These are phyloP conservation scores for Thermochaetoides thermophila DNA, from an alignment of 495 filamentous ascomycete species.

Conservation along the genomic window DNA sequence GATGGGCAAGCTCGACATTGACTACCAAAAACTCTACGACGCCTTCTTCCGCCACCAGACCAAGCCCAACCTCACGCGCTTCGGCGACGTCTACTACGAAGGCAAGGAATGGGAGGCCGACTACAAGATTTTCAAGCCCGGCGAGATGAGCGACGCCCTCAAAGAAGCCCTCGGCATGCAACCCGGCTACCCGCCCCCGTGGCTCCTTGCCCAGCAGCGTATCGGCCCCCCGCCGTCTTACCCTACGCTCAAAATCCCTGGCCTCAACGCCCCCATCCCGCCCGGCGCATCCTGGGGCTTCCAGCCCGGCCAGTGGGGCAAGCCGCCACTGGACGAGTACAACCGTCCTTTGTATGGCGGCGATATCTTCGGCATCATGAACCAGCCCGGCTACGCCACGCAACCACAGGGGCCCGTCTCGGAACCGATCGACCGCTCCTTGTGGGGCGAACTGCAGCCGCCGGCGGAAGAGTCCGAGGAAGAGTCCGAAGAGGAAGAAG, in stretches of 20 bases:
- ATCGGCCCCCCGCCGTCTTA: conserved; percentile 89
- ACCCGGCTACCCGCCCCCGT: conserved; percentile 84
- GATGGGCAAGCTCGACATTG: conserved; percentile 94
- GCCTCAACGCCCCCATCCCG: conserved; percentile 87
- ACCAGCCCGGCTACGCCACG: conserved; percentile 29
- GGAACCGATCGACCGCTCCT: conserved; percentile 72
- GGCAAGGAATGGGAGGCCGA: conserved; percentile 98
- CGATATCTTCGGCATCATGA: conserved; percentile 78
- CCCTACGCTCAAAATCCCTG: conserved; percentile 80
- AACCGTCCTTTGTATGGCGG: conserved; percentile 82
- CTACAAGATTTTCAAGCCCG: conserved; percentile 72
- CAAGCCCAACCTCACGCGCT: conserved; percentile 84
- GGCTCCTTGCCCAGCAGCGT: conserved; percentile 93
- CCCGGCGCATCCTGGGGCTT: conserved; percentile 94
- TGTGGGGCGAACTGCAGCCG: conserved; percentile 90
- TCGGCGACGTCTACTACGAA: conserved; percentile 96
- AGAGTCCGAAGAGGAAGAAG: conserved; percentile 53
- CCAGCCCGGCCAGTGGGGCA: conserved; percentile 88
- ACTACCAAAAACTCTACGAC: conserved; percentile 95
- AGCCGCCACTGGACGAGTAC: conserved; percentile 85
- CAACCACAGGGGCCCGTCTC: conserved; percentile 32
- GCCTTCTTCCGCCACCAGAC: conserved; percentile 96
- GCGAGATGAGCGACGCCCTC: conserved; percentile 77
- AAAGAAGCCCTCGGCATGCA: conserved; percentile 91
- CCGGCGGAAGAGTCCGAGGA: conserved; percentile 71